Percentiles rank a stretch among this genome's conserved stretches.
Evolutionary conservation across 257 asterid species (phyloP).

Genomic region (Echites panduratus): DNA sequence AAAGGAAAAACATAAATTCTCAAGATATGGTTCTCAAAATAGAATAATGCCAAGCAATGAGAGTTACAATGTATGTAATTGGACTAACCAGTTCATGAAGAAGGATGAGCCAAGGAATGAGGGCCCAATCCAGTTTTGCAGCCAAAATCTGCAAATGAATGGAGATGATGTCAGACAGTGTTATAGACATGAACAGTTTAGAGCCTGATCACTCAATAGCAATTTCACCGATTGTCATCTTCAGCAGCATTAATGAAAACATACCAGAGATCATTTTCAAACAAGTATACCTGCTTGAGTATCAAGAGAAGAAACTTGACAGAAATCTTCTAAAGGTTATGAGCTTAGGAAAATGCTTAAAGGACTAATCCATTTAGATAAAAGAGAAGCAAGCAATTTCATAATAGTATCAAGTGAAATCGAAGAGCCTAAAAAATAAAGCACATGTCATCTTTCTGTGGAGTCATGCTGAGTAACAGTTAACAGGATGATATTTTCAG

Average conservation of each 20-base stretch:
- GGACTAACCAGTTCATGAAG: constrained; percentile 73
- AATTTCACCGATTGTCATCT: constrained; percentile 8
- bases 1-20: constrained; percentile 27
- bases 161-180: constrained; percentile 4
- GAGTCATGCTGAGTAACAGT: not conserved
- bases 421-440: not conserved
- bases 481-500: not conserved
- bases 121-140: constrained; percentile 96
- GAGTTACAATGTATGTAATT: constrained; percentile 8
- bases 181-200: constrained; percentile 10
- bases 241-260: not conserved
- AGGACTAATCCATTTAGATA: not conserved
- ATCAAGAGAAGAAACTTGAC: not conserved
- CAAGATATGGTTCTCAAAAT: constrained; percentile 17
- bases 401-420: not conserved
- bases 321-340: not conserved
- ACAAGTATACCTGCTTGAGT: not conserved
- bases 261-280: not conserved
- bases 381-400: not conserved
- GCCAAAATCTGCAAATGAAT: constrained; percentile 74
- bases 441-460: not conserved
- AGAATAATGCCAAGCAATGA: not conserved
- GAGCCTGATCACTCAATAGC: constrained; percentile 15
- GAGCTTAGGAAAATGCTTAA: not conserved
- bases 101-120: constrained; percentile 77